Percentiles rank a stretch among this genome's conserved stretches.
Evolutionary conservation across 306 rosid species (phyloP).

Genomic region (Malus orientalis): DNA sequence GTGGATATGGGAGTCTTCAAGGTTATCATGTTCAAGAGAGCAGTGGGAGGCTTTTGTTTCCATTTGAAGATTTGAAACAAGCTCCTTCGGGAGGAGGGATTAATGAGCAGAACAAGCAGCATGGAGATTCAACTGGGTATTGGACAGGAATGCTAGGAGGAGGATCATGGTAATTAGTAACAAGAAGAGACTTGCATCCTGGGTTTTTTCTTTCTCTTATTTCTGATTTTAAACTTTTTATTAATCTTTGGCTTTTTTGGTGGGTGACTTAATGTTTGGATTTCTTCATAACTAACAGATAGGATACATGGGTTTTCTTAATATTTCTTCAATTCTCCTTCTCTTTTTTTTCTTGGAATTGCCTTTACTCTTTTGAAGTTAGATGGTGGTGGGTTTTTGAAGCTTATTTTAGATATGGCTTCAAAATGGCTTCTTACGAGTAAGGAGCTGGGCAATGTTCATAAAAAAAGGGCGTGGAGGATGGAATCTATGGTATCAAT

Average conservation of each 20-base stretch:
- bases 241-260: conserved; percentile 18
- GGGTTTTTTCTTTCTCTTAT: background rate
- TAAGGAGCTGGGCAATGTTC: too few species aligned
- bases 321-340: conserved; percentile 13
- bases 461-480: background rate
- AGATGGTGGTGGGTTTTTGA: conserved; percentile 31
- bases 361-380: conserved; percentile 2
- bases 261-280: conserved; percentile 19
- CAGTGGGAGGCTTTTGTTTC: conserved; percentile 49
- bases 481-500: conserved; percentile 13
- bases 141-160: conserved; percentile 89
- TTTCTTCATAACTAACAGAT: conserved; percentile 39
- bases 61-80: conserved; percentile 58
- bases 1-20: conserved; percentile 24
- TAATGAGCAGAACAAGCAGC: conserved; percentile 34
- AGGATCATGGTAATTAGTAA: conserved; percentile 54
- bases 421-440: background rate
- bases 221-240: conserved; percentile 10
- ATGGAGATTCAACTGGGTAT: conserved; percentile 53
- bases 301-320: conserved; percentile 22
- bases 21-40: conserved; percentile 7
- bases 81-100: conserved; percentile 8
- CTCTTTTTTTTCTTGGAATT: conserved; percentile 2
- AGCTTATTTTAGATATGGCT: conserved; percentile 48
- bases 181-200: background rate